Conservation (phyloP, 1,284 basidiomycete genomes). For the Rhodotorula sp. region DNA sequence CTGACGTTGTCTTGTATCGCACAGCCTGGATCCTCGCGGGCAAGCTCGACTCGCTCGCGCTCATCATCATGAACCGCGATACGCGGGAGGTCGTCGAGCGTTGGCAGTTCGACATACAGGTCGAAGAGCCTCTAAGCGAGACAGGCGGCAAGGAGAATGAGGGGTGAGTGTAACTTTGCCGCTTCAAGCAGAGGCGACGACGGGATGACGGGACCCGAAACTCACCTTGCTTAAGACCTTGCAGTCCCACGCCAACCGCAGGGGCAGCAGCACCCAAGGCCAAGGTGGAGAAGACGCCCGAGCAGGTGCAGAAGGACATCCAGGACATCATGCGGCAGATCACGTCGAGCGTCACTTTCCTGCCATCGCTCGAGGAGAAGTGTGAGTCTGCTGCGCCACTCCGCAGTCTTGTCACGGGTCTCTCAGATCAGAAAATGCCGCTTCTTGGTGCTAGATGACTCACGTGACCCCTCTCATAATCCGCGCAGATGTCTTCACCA, state of each 20-base stretch:
- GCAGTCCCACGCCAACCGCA: slow-evolving; percentile 56
- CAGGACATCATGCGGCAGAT: slow-evolving; percentile 98
- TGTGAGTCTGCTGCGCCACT: slow-evolving; percentile 62
- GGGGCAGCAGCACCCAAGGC: slow-evolving; percentile 25
- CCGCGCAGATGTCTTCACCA: slow-evolving; percentile 68
- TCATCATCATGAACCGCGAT: slow-evolving; percentile 95
- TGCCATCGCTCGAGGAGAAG: slow-evolving; percentile 91
- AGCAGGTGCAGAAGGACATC: slow-evolving; percentile 96
- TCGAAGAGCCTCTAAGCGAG: slow-evolving; percentile 54
- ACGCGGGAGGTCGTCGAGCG: slow-evolving; percentile 86
- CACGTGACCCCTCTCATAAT: neutral
- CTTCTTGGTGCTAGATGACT: neutral
- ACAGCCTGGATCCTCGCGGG: slow-evolving; percentile 76
- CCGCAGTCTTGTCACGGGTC: neutral
- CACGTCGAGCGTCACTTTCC: slow-evolving; percentile 90
- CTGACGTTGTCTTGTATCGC: slow-evolving; percentile 7
- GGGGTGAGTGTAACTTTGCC: slow-evolving; percentile 13
- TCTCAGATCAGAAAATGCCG: neutral
- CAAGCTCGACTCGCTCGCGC: slow-evolving; percentile 67
- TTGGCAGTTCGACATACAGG: slow-evolving; percentile 97
- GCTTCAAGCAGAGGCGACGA: neutral
- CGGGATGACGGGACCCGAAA: no score
- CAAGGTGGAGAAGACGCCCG: slow-evolving; percentile 61
- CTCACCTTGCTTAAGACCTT: no score
- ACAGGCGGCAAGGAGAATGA: slow-evolving; percentile 36